Evolutionary conservation across 2,329 filamentous ascomycete genomes (phyloP), one percentile per base, ranked within the genome.

Genomic region (Colletotrichum somersetense): DNA sequence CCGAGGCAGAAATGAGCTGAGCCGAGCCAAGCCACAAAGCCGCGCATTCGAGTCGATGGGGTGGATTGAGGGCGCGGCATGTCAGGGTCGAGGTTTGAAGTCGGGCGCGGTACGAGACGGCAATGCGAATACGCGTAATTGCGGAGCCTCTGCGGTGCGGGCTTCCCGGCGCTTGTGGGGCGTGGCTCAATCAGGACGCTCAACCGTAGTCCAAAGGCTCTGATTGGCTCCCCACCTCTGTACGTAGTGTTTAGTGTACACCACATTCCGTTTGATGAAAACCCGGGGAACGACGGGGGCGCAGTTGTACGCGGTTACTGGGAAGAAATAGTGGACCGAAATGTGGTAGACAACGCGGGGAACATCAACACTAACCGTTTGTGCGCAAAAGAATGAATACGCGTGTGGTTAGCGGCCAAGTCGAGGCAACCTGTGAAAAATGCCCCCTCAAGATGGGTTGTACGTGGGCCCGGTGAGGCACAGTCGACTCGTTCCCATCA

Each of bases 51-150:
- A 56, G 4, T 56, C 20, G 16, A 56, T 16, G 33, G 53, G 23
- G 26, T 1, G 16, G 42, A 7, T 44, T 30, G 30, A 30, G 3
- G 30, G 30, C 30, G 30, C 3, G 30, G 30, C 30, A 30, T 30
- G 30, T 30, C 12, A 52, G 12, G 38, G 30, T 62, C 75, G 33
- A 58, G 61, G 53, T 61, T 58, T 18, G 40, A 35, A 33, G 18
- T 7, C 2, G 40, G 38, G 30, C 20, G n/a, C 48, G 48, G 46
- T 26, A 63, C 44, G 53, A 67, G 23, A 20, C 61, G 52, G 16
- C 5, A 42, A 56, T 55, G 65, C 69, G 65, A 72, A 69, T 68
- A 69, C 65, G 58, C 69, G 69, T 52, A 68, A 68, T 68, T 42
- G 52, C 69, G 65, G 58, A 26, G 26, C 65, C 58, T 0, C 16